Evolutionary conservation across 345 rosid genomes (phyloP).

Genomic region (Heritiera fomes): DNA sequence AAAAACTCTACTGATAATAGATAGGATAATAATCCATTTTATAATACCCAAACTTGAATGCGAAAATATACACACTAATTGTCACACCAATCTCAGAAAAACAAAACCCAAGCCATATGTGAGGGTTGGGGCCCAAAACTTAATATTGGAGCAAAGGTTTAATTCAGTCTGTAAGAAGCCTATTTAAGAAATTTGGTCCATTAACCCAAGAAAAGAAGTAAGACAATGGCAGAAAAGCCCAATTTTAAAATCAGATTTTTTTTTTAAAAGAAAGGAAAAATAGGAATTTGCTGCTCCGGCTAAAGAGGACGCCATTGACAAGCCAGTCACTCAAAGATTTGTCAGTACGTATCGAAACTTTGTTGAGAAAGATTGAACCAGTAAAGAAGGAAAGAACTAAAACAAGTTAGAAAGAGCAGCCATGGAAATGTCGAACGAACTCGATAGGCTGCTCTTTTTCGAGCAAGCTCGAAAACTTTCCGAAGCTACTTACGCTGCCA

Average conservation of each 20-base stretch:
- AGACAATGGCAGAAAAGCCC: neutral
- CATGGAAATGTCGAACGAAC: slow-evolving; percentile 72
- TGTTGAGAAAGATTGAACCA: neutral
- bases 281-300: neutral
- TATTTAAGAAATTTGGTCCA: neutral
- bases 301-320: neutral
- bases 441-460: slow-evolving; percentile 68
- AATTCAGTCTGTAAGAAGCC: neutral
- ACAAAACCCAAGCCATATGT: no score
- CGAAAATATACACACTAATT: no score
- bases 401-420: slow-evolving; percentile 10
- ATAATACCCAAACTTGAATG: no score
- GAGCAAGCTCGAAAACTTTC: slow-evolving; percentile 80
- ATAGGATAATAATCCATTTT: no score
- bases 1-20: no score
- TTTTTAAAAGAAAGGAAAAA: neutral
- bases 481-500: slow-evolving; percentile 54
- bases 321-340: neutral
- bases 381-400: neutral
- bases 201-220: neutral
- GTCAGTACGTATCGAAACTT: neutral
- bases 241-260: neutral
- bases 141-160: no score
- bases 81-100: no score
- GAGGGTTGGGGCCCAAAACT: no score